Base-by-base conservation (phyloP, 805 yeast species). In the Clavispora vitiphila region DNA sequence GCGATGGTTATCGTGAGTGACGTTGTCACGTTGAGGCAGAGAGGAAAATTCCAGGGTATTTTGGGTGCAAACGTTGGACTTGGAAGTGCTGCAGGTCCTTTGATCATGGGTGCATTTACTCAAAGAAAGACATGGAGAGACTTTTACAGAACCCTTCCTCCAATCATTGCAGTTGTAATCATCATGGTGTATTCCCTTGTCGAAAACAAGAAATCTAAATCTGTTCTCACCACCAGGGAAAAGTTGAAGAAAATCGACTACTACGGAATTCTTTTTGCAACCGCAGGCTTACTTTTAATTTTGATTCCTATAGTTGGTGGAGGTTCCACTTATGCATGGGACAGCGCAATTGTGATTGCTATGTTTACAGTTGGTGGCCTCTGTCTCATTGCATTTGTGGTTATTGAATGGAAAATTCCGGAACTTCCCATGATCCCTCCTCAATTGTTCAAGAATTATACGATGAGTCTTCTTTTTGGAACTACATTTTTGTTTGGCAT, bases 231-330 rank as follows among this genome's bases (percentile, higher is more conserved):
- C 48, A 47, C 62, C 35, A 43, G 34, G 18, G 65, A 62, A 29
- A 71, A 72, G 47, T 57, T 74, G 49, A 57, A 57, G 50, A 69
- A 66, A 26, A 71, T 78, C 34, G 87, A 81, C 56, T 75, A 71
- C 47, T 48, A 61, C 7, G 87, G 87, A 0, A 67, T 77, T 34
- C 47, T 74, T 22, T 58, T 75, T 11, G 61, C 77, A 26, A 63
- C 80, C 4, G 65, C 76, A 2, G 72, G 76, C 0, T 64, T 71
- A 21, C 73, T 78, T 0, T 56, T 80, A 3, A 51, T 80, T 12
- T 63, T 79, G 37, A 65, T 80, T n/a, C 81, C 83, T 2, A 55
- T 79, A 16, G 71, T 73, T 47, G 81, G 82, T 14, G 88, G 87
- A 26, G 87, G 87, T 2, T 62, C 74, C 8, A 62, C 73, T 9